These are phyloP conservation scores for Tylopilus sp. DNA, from an alignment of 1,284 basidiomycete species.

Conservation along the genomic window DNA sequence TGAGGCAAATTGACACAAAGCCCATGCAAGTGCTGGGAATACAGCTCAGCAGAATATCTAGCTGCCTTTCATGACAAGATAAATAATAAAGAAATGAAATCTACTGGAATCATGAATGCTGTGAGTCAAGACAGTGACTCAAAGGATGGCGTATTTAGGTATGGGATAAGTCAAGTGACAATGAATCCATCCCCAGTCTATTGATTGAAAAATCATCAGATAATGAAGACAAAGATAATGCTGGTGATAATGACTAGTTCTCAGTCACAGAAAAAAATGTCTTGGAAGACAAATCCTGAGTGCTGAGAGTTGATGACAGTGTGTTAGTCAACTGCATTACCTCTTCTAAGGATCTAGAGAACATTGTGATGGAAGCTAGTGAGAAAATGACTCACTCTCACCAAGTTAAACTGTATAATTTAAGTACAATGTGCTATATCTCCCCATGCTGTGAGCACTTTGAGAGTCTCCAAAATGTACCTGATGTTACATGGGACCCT, in stretches of 20 bases:
- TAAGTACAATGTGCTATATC: constrained; percentile 39
- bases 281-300: not conserved
- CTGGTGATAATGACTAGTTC: not conserved
- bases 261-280: not conserved
- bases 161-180: not conserved
- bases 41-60: not conserved
- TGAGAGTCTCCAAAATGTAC: constrained; percentile 28
- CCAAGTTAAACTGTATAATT: constrained; percentile 35
- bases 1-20: no score
- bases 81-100: not conserved
- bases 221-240: not conserved
- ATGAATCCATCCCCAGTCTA: not conserved
- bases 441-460: constrained; percentile 35
- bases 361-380: not conserved
- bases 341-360: not conserved
- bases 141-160: not conserved
- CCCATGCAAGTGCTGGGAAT: not conserved
- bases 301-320: not conserved
- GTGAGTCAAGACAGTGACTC: not conserved
- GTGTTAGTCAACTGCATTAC: not conserved
- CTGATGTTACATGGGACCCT: no score
- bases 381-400: not conserved
- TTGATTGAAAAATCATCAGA: not conserved
- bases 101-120: not conserved
- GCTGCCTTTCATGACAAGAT: not conserved